Conservation (phyloP, 495 filamentous ascomycete genomes). For the Podospora comata region DNA sequence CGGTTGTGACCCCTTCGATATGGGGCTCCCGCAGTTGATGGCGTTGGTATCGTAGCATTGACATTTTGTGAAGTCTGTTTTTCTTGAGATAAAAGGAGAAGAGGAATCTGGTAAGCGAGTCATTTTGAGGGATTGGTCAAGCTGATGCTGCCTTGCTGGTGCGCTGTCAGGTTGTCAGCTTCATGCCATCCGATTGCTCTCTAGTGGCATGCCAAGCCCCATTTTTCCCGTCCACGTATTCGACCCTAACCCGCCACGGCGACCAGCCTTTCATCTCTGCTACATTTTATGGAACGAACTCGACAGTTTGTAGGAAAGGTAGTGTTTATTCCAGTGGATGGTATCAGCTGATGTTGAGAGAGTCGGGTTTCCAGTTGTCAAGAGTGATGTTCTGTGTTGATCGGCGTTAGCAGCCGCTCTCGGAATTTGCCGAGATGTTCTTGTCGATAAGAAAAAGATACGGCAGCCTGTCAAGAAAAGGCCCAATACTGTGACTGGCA, state of each 20-base stretch:
- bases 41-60: background rate
- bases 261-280: too few species aligned
- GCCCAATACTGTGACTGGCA: too few species aligned
- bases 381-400: too few species aligned
- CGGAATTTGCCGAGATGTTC: too few species aligned
- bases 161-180: background rate
- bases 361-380: too few species aligned
- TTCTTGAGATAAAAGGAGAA: background rate
- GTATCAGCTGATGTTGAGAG: too few species aligned
- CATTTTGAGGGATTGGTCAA: background rate
- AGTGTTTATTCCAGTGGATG: too few species aligned
- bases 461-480: too few species aligned
- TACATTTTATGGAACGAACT: too few species aligned
- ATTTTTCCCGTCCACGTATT: background rate
- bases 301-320: too few species aligned
- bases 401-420: too few species aligned
- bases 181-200: background rate
- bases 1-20: background rate
- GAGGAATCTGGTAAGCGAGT: background rate
- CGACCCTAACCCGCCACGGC: background rate
- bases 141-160: background rate
- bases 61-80: background rate
- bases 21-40: background rate
- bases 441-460: too few species aligned
- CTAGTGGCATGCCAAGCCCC: background rate